phyloP scores from a whole-genome alignment of 495 filamentous ascomycete genomes.

The Daldinia decipiens region DNA sequence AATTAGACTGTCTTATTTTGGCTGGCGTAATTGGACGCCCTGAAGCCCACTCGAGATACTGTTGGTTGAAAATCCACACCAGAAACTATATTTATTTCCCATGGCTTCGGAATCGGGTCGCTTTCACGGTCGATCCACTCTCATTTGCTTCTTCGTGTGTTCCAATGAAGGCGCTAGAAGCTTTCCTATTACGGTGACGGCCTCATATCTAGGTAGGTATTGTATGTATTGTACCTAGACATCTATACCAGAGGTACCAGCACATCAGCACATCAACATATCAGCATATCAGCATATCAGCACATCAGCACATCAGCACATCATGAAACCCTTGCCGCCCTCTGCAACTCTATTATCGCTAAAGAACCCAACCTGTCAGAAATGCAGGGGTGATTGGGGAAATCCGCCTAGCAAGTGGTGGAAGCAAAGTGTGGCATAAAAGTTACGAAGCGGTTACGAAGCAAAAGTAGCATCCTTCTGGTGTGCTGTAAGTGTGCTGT shows the following conservation, averaged over 20 bases:
- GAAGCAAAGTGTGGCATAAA: constrained; percentile 15
- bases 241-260: constrained; percentile 13
- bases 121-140: constrained; percentile 38
- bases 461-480: constrained; percentile 33
- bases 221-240: no score
- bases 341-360: constrained; percentile 37
- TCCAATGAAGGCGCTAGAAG: constrained; percentile 38
- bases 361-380: constrained; percentile 15
- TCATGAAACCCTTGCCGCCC: constrained; percentile 19
- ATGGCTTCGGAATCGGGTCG: constrained; percentile 42
- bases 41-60: constrained; percentile 34
- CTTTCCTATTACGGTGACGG: constrained; percentile 27
- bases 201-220: constrained; percentile 9
- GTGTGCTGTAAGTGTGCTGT: constrained; percentile 34
- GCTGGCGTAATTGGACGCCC: constrained; percentile 34
- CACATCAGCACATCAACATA: constrained; percentile 8
- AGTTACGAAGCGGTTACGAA: constrained; percentile 15
- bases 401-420: constrained; percentile 16
- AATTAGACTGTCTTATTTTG: constrained; percentile 16
- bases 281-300: constrained; percentile 28
- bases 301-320: constrained; percentile 26
- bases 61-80: constrained; percentile 39
- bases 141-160: constrained; percentile 30
- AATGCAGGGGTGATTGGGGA: constrained; percentile 8
- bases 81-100: constrained; percentile 37